Evolutionary conservation across 2,329 filamentous ascomycete species (phyloP).

Genomic region (Cercospora sojina): DNA sequence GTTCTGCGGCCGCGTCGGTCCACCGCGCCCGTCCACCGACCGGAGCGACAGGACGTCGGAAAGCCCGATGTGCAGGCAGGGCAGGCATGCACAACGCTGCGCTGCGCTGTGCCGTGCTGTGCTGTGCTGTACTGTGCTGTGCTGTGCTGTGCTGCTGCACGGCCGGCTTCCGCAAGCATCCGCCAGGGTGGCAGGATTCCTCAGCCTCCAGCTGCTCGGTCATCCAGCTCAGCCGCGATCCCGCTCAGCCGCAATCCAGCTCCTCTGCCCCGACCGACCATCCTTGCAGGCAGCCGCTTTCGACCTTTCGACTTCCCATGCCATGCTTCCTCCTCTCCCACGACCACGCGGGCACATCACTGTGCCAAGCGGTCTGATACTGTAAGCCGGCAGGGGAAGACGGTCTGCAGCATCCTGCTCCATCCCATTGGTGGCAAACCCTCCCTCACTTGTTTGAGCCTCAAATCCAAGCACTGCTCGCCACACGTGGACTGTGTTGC

Average conservation of each 20-base stretch:
- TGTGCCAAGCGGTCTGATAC: neutral
- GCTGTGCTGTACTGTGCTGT: too few relatives aligned
- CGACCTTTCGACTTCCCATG: neutral
- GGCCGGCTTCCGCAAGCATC: neutral
- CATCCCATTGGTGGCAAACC: conserved; percentile 2
- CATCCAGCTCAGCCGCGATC: neutral
- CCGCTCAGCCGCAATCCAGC: neutral
- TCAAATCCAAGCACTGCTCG: neutral
- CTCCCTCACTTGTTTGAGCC: neutral
- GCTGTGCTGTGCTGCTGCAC: too few relatives aligned
- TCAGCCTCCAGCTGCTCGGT: neutral
- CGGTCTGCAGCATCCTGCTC: neutral
- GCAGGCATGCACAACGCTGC: conserved; percentile 5
- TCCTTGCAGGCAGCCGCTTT: conserved; percentile 9
- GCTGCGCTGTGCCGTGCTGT: neutral
- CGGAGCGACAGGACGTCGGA: neutral
- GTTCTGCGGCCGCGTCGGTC: neutral
- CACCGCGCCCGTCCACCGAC: neutral
- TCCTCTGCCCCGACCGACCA: neutral
- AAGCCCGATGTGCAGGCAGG: conserved; percentile 6
- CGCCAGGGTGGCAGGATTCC: conserved; percentile 1
- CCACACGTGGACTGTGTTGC: neutral
- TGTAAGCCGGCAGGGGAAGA: neutral
- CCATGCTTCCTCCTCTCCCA: neutral
- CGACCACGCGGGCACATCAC: neutral